phyloP scores from a whole-genome alignment of 805 yeast species.

The Lipomyces yamadae region DNA sequence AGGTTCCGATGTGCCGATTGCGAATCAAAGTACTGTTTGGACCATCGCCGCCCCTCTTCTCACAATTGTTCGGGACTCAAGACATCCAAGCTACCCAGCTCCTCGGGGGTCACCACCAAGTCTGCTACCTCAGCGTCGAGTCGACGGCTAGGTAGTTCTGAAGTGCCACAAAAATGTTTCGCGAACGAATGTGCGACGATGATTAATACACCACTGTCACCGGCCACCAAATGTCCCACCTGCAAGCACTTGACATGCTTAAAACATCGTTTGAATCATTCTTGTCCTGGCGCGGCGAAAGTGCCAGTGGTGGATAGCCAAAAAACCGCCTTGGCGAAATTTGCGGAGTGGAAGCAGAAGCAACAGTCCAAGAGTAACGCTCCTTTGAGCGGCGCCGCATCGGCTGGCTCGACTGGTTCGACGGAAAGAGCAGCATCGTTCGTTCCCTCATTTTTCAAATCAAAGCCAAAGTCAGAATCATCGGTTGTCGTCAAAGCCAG shows the following conservation, averaged over 20 bases:
- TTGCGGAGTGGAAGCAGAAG: conserved; percentile 32
- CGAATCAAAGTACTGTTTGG: conserved; percentile 53
- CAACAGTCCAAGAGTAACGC: conserved; percentile 12
- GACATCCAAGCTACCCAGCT: not conserved
- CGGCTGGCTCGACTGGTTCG: conserved; percentile 3
- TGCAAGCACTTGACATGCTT: conserved; percentile 50
- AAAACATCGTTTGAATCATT: conserved; percentile 37
- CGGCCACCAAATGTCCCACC: conserved; percentile 59
- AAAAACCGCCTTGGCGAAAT: conserved; percentile 34
- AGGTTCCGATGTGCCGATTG: conserved; percentile 57
- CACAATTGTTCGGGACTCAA: conserved; percentile 44
- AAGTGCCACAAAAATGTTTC: conserved; percentile 37
- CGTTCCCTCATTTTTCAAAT: conserved; percentile 17
- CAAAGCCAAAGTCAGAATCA: conserved; percentile 17
- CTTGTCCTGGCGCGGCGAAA: conserved; percentile 33
- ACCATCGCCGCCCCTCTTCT: conserved; percentile 52
- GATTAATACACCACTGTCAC: conserved; percentile 46
- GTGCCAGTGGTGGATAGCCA: conserved; percentile 12
- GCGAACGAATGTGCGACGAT: conserved; percentile 15
- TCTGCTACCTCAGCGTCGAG: not conserved
- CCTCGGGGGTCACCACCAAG: not conserved
- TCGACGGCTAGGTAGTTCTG: conserved; percentile 43
- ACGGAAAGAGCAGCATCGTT: conserved; percentile 4
- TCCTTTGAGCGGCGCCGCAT: conserved; percentile 3
- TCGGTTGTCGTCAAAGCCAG: conserved; percentile 43